These are phyloP conservation scores for Fusarium humuli DNA, from an alignment of 2,329 filamentous ascomycete genomes.

Conservation along the genomic window DNA sequence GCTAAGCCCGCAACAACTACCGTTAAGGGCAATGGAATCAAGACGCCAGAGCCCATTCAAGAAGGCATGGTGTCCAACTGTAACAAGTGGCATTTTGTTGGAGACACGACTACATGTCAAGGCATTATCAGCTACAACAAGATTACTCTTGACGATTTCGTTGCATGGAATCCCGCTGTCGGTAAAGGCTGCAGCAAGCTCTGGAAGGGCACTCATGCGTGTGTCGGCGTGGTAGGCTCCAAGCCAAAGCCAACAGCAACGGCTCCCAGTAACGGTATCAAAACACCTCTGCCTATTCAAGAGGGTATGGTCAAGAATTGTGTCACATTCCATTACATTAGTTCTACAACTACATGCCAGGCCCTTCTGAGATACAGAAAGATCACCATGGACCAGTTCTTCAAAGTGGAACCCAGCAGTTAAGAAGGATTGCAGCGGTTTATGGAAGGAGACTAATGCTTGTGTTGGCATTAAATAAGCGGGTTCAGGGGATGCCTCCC, in stretches of 20 bases:
- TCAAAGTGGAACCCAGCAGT: neutral
- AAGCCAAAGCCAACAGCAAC: neutral
- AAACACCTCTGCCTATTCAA: neutral
- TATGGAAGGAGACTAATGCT: neutral
- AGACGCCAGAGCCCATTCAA: neutral
- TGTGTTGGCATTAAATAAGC: neutral
- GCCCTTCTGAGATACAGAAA: neutral
- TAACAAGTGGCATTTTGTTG: conserved; percentile 12
- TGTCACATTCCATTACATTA: neutral
- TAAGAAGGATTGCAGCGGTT: neutral
- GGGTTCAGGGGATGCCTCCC: neutral
- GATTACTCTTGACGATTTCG: conserved; percentile 1
- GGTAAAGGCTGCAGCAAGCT: neutral
- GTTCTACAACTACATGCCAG: neutral
- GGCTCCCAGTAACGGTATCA: neutral
- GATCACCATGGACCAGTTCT: conserved; percentile 9
- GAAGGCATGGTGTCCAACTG: conserved; percentile 7
- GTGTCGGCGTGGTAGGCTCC: neutral
- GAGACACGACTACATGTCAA: neutral
- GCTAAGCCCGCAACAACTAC: neutral
- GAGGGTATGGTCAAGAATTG: neutral
- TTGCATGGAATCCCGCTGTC: conserved; percentile 1
- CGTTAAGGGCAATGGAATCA: neutral
- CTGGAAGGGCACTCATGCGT: neutral
- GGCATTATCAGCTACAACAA: conserved; percentile 9